Evolutionary conservation across 208 protist genomes (phyloP), one percentile per base, ranked within the genome.

Genomic region (Crithidia acanthocephali): DNA sequence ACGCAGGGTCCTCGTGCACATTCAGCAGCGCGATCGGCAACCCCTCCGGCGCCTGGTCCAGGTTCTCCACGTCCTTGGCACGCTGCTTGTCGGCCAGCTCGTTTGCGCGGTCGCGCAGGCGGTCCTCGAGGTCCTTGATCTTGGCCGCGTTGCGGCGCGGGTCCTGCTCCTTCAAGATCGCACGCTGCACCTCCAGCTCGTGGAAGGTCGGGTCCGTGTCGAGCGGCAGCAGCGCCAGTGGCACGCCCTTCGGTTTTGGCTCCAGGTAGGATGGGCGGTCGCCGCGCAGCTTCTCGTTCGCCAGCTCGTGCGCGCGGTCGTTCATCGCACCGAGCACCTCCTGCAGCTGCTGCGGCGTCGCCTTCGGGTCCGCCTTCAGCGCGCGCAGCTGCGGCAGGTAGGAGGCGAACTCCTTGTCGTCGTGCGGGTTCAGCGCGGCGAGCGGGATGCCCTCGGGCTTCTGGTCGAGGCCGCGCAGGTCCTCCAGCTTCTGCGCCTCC

Each of bases 11-110:
- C 30, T 77, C 59, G 74, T 92, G 83, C 2, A 80, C 79, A 56
- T 85, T 72, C 27, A 94, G 70, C 37, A 88, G 53, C 44, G 59
- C 52, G 8, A 90, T 67, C 16, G 86, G 89, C 28, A 94, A 68
- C 9, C 85, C 86, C 52, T 88, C 83, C n/a, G 86, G 84, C 32
- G 72, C 76, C 52, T 72, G 72, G 32, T 92, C 89, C 30, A 90
- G 68, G 55, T 69, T 80, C 30, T 83, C 79, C 50, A 91, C 42
- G 28, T 94, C 88, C 70, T 83, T 82, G 51, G 64, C 50, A 27
- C 76, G 82, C 76, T 91, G 86, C 73, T 77, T 64, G 20, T 86
- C 74, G 11, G 90, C 90, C 25, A 95, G 72, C 71, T 95, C 81
- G 35, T 75, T 57, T 0, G 82, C 84, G 48, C 87, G 84, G 23